These are phyloP conservation scores for Solanum appendiculatum DNA, from an alignment of 257 asterid species.

Conservation along the genomic window DNA sequence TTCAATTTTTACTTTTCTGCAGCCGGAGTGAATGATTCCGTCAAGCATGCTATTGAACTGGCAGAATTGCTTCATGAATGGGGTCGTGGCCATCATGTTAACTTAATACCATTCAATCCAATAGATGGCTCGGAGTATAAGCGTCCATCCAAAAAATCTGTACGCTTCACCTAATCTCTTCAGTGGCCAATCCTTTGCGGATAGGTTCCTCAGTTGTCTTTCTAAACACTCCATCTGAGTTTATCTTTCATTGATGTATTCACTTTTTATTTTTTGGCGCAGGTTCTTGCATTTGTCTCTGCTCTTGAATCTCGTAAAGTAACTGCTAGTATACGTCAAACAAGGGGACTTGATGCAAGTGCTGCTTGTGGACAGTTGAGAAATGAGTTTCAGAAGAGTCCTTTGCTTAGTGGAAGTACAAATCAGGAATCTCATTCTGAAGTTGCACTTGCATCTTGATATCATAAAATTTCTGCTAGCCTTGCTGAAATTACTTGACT, in stretches of 20 bases:
- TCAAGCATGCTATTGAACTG: constrained; percentile 67
- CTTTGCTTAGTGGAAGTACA: constrained; percentile 32
- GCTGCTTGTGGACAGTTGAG: constrained; percentile 98
- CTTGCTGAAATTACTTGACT: not conserved
- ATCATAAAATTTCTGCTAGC: not conserved
- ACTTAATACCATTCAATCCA: constrained; percentile 85
- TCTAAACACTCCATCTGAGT: not conserved
- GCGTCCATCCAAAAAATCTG: constrained; percentile 73
- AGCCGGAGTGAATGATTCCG: constrained; percentile 83
- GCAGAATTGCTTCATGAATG: constrained; percentile 77
- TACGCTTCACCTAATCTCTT: constrained; percentile 15
- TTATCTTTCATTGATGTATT: not conserved
- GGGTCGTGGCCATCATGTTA: constrained; percentile 89
- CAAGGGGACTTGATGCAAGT: constrained; percentile 91
- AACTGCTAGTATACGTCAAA: constrained; percentile 81
- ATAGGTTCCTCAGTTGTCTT: not conserved
- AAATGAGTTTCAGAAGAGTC: constrained; percentile 79
- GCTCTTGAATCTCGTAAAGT: constrained; percentile 77
- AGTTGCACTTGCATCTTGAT: constrained; percentile 45
- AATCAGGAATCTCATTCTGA: constrained; percentile 31
- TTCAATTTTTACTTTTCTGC: constrained; percentile 11
- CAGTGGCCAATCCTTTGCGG: not conserved
- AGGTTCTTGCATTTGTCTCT: constrained; percentile 70
- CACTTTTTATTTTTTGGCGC: not conserved
- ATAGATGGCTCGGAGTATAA: constrained; percentile 67